These are phyloP conservation scores for Clarireedia paspali DNA, from an alignment of 2,329 filamentous ascomycete genomes.

Conservation along the genomic window DNA sequence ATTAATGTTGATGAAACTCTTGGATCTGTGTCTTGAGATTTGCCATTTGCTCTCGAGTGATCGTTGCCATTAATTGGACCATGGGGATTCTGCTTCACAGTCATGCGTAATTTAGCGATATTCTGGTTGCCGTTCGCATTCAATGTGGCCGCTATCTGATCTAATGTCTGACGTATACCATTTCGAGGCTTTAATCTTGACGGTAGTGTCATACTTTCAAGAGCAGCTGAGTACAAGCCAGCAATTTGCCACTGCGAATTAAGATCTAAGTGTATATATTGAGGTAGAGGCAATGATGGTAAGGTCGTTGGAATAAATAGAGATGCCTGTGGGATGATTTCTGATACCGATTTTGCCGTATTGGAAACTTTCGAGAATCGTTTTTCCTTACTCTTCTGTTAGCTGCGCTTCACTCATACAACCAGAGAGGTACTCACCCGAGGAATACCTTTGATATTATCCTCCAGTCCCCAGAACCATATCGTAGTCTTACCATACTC, in stretches of 20 bases:
- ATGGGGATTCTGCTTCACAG: constrained; percentile 26
- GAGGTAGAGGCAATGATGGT: constrained; percentile 47
- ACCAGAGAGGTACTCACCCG: constrained; percentile 37
- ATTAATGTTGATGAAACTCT: constrained; percentile 17
- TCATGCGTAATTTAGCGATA: constrained; percentile 68
- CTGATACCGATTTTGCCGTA: constrained; percentile 61
- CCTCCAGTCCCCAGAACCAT: constrained; percentile 81
- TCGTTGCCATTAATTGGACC: not conserved
- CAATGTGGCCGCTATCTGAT: constrained; percentile 56
- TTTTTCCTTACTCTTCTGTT: constrained; percentile 42
- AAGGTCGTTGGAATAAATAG: constrained; percentile 70
- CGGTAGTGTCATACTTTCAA: constrained; percentile 74
- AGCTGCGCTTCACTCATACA: constrained; percentile 8
- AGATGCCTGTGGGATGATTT: constrained; percentile 63
- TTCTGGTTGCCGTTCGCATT: constrained; percentile 73
- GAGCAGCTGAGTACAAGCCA: constrained; percentile 64
- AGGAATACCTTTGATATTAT: constrained; percentile 43
- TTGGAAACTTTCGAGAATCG: constrained; percentile 62
- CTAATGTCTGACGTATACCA: constrained; percentile 42
- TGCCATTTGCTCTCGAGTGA: constrained; percentile 12
- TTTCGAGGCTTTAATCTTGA: constrained; percentile 53
- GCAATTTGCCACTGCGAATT: constrained; percentile 72
- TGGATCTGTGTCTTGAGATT: constrained; percentile 24
- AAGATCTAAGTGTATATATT: constrained; percentile 51
- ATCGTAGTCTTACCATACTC: constrained; percentile 84